phyloP scores from a whole-genome alignment of 108 stramenopile genomes.

The Aurantiochytrium sp. region DNA sequence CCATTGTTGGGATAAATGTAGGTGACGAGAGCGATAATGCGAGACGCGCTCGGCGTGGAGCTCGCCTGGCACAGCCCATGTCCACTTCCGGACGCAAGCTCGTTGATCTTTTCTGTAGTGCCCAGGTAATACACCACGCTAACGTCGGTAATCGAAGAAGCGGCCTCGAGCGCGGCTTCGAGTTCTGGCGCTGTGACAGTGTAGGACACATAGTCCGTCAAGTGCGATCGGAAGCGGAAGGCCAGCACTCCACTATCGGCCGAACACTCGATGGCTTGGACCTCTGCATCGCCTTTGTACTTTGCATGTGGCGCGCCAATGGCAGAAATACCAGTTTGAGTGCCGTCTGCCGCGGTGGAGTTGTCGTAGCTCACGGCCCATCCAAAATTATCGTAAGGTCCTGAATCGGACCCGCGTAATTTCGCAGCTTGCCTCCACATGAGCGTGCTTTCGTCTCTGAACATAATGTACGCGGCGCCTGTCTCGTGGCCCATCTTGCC shows the following conservation, averaged over 20 bases:
- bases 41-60: neutral
- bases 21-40: neutral
- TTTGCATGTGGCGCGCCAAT: neutral
- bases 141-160: constrained; percentile 1
- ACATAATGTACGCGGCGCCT: neutral
- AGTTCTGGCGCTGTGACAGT: neutral
- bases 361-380: neutral
- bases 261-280: neutral
- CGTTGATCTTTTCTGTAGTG: neutral
- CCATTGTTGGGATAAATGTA: neutral
- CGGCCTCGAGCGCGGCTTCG: neutral
- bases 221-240: neutral
- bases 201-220: neutral
- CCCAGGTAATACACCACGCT: neutral
- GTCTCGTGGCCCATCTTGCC: neutral
- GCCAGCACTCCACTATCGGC: neutral
- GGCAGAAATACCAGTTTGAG: neutral
- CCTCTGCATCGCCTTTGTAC: neutral
- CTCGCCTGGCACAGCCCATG: neutral
- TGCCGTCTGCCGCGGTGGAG: neutral
- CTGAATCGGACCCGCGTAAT: neutral
- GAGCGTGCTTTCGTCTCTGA: neutral
- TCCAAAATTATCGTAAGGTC: neutral
- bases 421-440: neutral
- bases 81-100: neutral